phyloP scores from a whole-genome alignment of 306 rosid species.

The Medicago ruthenica region DNA sequence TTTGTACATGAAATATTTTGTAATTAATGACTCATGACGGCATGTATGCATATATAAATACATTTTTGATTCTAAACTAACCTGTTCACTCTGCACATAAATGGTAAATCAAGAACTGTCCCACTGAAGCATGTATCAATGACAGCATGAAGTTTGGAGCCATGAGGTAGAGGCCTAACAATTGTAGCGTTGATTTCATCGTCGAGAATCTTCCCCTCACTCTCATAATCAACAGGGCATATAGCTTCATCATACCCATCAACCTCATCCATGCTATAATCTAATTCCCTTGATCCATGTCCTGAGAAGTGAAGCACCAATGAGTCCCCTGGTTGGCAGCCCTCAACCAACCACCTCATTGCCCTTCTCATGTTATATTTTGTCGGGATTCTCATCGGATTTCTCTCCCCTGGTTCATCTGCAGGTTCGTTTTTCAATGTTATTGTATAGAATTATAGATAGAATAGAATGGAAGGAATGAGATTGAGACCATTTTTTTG shows the following conservation, averaged over 20 bases:
- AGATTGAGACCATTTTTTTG: conserved; percentile 1
- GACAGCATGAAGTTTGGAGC: conserved; percentile 68
- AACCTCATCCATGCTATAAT: conserved; percentile 55
- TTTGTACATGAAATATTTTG: background rate
- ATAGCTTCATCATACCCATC: conserved; percentile 69
- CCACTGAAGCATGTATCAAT: conserved; percentile 70
- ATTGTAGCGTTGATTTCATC: conserved; percentile 70
- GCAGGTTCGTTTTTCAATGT: background rate
- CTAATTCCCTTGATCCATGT: conserved; percentile 55
- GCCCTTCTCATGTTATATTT: conserved; percentile 60
- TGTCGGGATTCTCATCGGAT: conserved; percentile 60
- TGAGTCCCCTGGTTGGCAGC: conserved; percentile 63
- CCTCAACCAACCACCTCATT: conserved; percentile 65
- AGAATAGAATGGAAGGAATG: background rate
- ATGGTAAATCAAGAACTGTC: conserved; percentile 65
- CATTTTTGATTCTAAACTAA: conserved; percentile 23
- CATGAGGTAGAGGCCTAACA: conserved; percentile 64
- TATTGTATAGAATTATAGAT: background rate
- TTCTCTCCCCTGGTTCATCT: conserved; percentile 59
- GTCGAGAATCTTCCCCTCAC: conserved; percentile 59
- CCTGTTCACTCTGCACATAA: conserved; percentile 63
- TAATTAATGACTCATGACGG: background rate
- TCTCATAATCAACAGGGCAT: conserved; percentile 67
- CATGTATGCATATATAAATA: background rate
- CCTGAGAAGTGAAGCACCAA: conserved; percentile 72